Evolutionary conservation across 2,329 filamentous ascomycete genomes (phyloP).

Genomic region (Knoxdaviesia proteae): DNA sequence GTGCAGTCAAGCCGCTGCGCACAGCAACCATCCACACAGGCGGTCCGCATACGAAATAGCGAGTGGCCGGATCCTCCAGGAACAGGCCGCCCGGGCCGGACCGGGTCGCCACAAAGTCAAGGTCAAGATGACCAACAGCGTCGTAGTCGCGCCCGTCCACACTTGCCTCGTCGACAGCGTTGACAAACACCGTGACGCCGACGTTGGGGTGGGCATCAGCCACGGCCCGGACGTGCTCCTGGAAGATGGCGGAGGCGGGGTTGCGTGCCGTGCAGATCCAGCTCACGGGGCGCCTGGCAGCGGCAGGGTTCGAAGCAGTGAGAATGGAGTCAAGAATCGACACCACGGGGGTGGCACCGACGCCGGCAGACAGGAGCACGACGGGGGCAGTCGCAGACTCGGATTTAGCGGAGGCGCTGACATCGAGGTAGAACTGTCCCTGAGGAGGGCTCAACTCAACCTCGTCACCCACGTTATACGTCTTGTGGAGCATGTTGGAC

Average conservation of each 20-base stretch:
- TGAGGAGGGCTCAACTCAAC: constrained; percentile 33
- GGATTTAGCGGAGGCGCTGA: constrained; percentile 15
- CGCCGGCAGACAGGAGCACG: constrained; percentile 46
- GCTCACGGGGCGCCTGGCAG: constrained; percentile 23
- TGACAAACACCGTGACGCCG: constrained; percentile 33
- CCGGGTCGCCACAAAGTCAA: constrained; percentile 25
- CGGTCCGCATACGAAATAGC: constrained; percentile 57
- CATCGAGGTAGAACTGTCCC: constrained; percentile 42
- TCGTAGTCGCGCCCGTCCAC: constrained; percentile 34
- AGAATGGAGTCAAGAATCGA: constrained; percentile 39
- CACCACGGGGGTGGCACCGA: constrained; percentile 46
- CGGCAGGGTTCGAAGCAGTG: constrained; percentile 7
- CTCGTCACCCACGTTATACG: constrained; percentile 26
- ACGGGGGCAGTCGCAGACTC: constrained; percentile 25
- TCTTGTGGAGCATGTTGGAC: constrained; percentile 29
- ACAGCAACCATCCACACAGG: constrained; percentile 46
- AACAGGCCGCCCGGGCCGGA: constrained; percentile 26
- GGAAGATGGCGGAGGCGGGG: constrained; percentile 32
- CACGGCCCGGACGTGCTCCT: constrained; percentile 21
- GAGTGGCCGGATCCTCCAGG: constrained; percentile 27
- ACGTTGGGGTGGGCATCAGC: constrained; percentile 15
- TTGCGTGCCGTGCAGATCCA: constrained; percentile 42
- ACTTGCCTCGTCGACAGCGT: constrained; percentile 21
- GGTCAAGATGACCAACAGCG: constrained; percentile 33
- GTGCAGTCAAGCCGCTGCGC: constrained; percentile 25